Percentiles rank a stretch among this genome's conserved stretches.
phyloP scores from a whole-genome alignment of 2,329 filamentous ascomycete genomes.

The Ophiostoma australiae region DNA sequence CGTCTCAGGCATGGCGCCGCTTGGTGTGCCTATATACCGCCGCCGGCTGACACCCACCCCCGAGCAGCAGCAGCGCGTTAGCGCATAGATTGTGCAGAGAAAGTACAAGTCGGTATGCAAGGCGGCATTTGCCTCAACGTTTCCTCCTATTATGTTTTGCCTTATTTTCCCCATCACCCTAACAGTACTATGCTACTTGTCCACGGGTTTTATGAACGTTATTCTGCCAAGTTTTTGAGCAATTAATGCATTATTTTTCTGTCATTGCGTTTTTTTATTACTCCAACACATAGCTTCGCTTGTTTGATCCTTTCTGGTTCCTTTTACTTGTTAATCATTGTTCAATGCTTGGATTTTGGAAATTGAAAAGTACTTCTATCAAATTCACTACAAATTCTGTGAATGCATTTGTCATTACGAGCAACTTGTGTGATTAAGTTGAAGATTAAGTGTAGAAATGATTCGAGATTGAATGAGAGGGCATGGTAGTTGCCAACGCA shows the following conservation, averaged over 20 bases:
- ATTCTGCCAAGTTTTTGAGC: too few species aligned
- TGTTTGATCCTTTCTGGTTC: not conserved
- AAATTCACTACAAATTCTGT: too few species aligned
- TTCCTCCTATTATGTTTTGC: not conserved
- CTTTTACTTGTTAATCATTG: not conserved
- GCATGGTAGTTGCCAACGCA: too few species aligned
- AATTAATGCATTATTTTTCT: not conserved
- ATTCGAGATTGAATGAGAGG: too few species aligned
- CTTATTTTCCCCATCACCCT: not conserved
- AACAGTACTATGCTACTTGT: too few species aligned
- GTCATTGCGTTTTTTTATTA: not conserved
- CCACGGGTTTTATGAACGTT: too few species aligned
- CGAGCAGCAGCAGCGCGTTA: conserved; percentile 36
- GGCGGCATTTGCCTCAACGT: not conserved
- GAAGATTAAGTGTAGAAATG: too few species aligned
- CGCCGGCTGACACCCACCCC: conserved; percentile 46
- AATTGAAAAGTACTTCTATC: not conserved
- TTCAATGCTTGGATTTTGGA: not conserved
- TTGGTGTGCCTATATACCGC: conserved; percentile 27
- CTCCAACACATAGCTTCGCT: not conserved
- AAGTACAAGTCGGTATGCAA: not conserved
- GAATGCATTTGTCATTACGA: too few species aligned
- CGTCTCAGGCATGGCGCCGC: conserved; percentile 30
- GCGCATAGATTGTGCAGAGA: conserved; percentile 25
- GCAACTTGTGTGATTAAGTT: too few species aligned